Percentiles rank a stretch among this genome's conserved stretches.
Evolutionary conservation across 345 rosid species (phyloP).

Genomic region (Sonneratia alba): DNA sequence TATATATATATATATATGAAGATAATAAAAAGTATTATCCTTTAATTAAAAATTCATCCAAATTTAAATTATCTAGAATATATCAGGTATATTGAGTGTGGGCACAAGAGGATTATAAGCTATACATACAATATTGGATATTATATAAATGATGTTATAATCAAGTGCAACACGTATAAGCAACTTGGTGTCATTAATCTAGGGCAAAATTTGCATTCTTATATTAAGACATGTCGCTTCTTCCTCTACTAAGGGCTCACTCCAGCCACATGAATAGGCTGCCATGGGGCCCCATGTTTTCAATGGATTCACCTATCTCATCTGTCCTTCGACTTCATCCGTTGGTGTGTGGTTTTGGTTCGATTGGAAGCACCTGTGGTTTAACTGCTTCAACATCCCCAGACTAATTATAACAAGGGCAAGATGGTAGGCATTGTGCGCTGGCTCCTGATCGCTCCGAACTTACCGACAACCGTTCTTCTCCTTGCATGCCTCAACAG

Average conservation of each 20-base stretch:
- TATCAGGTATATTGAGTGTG: too few relatives aligned
- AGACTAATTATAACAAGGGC: too few relatives aligned
- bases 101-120: too few relatives aligned
- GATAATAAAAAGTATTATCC: too few relatives aligned
- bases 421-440: background rate
- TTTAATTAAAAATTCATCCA: too few relatives aligned
- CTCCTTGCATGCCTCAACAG: too few relatives aligned
- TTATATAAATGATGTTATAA: background rate
- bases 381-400: background rate
- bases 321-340: background rate
- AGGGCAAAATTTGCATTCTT: background rate
- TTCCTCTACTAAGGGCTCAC: background rate
- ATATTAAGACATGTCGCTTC: background rate
- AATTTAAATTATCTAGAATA: too few relatives aligned
- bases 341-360: background rate
- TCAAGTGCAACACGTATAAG: background rate
- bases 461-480: too few relatives aligned
- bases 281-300: background rate
- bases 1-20: too few relatives aligned
- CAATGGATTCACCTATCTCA: background rate
- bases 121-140: background rate
- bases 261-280: constrained; percentile 1
- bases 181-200: background rate
- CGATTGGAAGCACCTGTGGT: background rate
- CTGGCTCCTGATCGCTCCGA: background rate